Base-by-base conservation (phyloP, 2,329 filamentous ascomycete genomes). In the Chaetomium globosum region DNA sequence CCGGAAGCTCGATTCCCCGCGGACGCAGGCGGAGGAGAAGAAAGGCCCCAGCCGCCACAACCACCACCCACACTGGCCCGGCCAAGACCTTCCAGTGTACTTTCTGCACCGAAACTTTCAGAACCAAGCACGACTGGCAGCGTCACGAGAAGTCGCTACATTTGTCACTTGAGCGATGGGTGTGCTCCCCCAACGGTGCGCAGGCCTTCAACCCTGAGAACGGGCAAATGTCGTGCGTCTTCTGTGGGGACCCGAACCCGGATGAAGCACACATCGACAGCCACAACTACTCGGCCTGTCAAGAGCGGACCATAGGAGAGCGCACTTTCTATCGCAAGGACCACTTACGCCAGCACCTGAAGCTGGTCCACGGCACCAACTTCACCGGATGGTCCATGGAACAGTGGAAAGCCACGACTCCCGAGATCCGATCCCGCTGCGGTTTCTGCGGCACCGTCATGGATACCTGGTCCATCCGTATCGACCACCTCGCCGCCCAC, bases 121-220 rank as follows among this genome's bases (percentile, higher is more conserved):
- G 86, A 69, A 88, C 86, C 3, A 89, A 89, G 73, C 85, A 89
- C 71, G 87, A 89, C 75, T 89, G 87, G 87, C 86, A 88, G 71
- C 80, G 89, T 65, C 89, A 91, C 73, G 89, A 92, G 72, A 89
- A 89, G 70, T 87, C 86, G 59, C 79, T 87, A 68, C 89, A 85
- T 74, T 76, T 85, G 70, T 91, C 85, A 7, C 83, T 89, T 0
- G 87, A 86, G 77, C 81, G 81, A 64, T 91, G 83, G 89, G 85
- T 87, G 66, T 91, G 84, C 72, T 82, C 83, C 4, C 86, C 85
- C 53, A 81, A 85, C 53, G 86, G 86, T 0, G 77, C 84, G 19
- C 80, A 77, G 6, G 82, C 82, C 4, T 75, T 87, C 43, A 84
- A 88, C 64, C 82, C 85, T 1, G 83, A 87, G 2, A 87, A 82